Conservation (phyloP, 768 basidiomycete genomes). For the Kwoniella sp. region DNA sequence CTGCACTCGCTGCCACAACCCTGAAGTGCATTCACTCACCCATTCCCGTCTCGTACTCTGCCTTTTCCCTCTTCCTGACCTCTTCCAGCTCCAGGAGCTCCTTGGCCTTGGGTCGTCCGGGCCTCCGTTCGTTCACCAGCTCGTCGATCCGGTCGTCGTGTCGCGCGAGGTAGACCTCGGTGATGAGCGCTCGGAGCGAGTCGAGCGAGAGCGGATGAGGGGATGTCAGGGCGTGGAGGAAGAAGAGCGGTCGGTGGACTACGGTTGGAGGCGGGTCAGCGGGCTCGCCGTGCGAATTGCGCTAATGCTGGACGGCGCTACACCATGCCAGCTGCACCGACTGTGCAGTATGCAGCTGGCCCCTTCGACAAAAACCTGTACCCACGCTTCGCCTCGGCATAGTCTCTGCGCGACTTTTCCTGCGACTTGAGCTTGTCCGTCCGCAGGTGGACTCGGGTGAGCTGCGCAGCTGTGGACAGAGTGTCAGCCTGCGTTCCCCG, state of each 20-base stretch:
- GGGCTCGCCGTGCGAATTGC: not conserved
- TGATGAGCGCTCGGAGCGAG: conserved; percentile 39
- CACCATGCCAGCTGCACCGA: too few relatives aligned
- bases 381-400: conserved; percentile 28
- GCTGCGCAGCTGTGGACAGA: conserved; percentile 40
- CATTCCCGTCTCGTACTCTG: conserved; percentile 47
- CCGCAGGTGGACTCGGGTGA: conserved; percentile 47
- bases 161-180: conserved; percentile 44
- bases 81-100: conserved; percentile 46
- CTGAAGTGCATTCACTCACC: conserved; percentile 32
- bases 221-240: conserved; percentile 44
- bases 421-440: conserved; percentile 43
- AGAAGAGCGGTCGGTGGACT: conserved; percentile 50
- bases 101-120: conserved; percentile 47
- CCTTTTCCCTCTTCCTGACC: conserved; percentile 32
- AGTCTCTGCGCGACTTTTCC: conserved; percentile 27
- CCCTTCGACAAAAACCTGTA: not conserved
- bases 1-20: not conserved
- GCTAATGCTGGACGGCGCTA: not conserved
- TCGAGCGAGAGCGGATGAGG: conserved; percentile 38
- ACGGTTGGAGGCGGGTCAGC: too few relatives aligned
- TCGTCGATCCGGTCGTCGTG: conserved; percentile 41
- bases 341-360: too few relatives aligned
- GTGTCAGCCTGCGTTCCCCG: too few relatives aligned
- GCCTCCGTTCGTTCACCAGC: conserved; percentile 35